A percentile compares a stretch with the other conserved stretches of the same genome.
Conservation (phyloP, 495 filamentous ascomycete genomes). For the Annulohypoxylon nitens region DNA sequence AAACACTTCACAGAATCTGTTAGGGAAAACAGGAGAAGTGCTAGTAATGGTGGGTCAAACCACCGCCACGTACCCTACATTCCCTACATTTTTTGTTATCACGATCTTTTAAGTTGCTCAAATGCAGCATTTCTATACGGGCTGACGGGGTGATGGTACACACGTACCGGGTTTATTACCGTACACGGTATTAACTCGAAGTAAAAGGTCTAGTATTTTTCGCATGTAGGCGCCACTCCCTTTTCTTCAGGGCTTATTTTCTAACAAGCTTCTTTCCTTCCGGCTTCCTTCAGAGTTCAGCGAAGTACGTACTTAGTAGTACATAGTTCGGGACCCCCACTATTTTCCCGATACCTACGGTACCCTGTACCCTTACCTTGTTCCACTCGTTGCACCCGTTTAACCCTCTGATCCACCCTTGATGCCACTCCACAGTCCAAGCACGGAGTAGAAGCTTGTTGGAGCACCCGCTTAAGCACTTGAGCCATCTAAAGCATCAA, state of each 20-base stretch:
- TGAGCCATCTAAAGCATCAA: neutral
- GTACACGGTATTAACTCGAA: conserved; percentile 14
- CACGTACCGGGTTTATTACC: conserved; percentile 19
- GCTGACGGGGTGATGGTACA: conserved; percentile 9
- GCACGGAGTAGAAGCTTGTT: conserved; percentile 39
- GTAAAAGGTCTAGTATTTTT: conserved; percentile 6
- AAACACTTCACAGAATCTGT: conserved; percentile 36
- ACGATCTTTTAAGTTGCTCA: conserved; percentile 29
- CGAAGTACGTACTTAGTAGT: conserved; percentile 18
- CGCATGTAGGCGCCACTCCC: neutral
- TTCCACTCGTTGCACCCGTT: neutral
- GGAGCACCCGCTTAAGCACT: conserved; percentile 20
- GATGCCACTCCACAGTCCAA: conserved; percentile 44
- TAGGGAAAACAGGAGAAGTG: conserved; percentile 48
- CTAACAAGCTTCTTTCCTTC: conserved; percentile 7
- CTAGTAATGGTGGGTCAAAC: conserved; percentile 46
- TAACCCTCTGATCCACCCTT: conserved; percentile 12
- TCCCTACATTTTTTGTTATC: conserved; percentile 22
- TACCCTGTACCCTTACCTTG: conserved; percentile 26
- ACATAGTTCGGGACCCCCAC: conserved; percentile 14
- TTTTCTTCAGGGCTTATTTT: neutral
- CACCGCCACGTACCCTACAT: conserved; percentile 36
- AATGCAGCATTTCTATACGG: conserved; percentile 18
- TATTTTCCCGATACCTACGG: conserved; percentile 4
- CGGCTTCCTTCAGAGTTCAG: conserved; percentile 17